Conservation (phyloP, 306 rosid genomes). For the Fragaria ananassa region DNA sequence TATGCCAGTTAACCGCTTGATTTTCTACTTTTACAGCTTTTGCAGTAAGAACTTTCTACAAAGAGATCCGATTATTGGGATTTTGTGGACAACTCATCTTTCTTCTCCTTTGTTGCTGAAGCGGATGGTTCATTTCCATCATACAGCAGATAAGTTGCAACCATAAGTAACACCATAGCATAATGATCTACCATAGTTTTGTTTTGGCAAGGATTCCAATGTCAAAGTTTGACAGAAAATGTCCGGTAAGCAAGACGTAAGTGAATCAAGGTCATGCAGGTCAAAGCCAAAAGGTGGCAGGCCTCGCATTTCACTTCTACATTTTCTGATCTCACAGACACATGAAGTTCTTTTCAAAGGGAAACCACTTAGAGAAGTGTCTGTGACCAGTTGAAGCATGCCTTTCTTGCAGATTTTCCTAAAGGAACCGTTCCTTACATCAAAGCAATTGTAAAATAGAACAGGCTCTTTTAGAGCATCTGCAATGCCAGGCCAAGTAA, state of each 20-base stretch:
- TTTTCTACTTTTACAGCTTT: constrained; percentile 44
- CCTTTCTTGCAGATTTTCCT: constrained; percentile 34
- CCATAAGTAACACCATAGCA: constrained; percentile 31
- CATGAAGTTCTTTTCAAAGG: constrained; percentile 36
- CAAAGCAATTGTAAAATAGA: neutral
- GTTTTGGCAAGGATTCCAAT: constrained; percentile 33
- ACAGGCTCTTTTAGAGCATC: constrained; percentile 13
- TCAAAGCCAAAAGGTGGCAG: constrained; percentile 80
- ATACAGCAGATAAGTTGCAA: constrained; percentile 24
- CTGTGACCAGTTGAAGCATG: constrained; percentile 3
- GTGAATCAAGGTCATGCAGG: constrained; percentile 42
- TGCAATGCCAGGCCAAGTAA: constrained; percentile 10
- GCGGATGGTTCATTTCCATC: constrained; percentile 20
- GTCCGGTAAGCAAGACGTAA: constrained; percentile 17
- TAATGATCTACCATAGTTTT: constrained; percentile 42
- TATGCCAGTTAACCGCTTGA: neutral
- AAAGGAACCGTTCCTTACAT: constrained; percentile 31
- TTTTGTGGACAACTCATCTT: constrained; percentile 29
- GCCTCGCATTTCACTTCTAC: constrained; percentile 41
- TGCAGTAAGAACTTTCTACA: constrained; percentile 31
- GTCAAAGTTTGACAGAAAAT: constrained; percentile 17
- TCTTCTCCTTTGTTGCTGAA: constrained; percentile 27
- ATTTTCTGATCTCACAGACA: constrained; percentile 26
- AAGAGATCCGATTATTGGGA: constrained; percentile 37
- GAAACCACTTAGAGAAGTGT: neutral